Evolutionary conservation across 441 rosid species (phyloP).

Genomic region (Isatis lusitanica): DNA sequence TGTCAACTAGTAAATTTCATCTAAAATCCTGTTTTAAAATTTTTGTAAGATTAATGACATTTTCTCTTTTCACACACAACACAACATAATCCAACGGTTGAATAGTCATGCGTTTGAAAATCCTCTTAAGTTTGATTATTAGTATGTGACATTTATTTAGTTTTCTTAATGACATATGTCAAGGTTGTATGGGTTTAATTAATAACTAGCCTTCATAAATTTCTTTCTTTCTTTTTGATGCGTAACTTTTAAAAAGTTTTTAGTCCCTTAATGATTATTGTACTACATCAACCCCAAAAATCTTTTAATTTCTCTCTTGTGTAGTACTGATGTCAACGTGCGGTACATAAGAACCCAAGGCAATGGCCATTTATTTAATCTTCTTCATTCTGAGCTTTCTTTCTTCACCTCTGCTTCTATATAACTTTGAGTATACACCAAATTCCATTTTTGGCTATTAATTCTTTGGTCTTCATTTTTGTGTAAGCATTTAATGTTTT

Average conservation of each 20-base stretch:
- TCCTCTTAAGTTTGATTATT: background rate
- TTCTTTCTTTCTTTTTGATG: background rate
- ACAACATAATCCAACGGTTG: conserved; percentile 13
- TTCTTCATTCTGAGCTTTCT: conserved; percentile 7
- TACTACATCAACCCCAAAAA: conserved; percentile 23
- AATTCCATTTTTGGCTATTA: background rate
- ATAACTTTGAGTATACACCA: conserved; percentile 4
- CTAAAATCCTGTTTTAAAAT: background rate
- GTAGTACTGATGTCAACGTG: conserved; percentile 40
- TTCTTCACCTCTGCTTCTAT: conserved; percentile 24
- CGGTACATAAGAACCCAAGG: conserved; percentile 29
- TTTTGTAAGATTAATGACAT: background rate
- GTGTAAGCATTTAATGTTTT: conserved; percentile 36
- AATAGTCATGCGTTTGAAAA: conserved; percentile 14
- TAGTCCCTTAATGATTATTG: conserved; percentile 25
- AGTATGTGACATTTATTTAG: background rate
- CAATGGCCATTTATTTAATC: background rate
- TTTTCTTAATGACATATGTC: conserved; percentile 3
- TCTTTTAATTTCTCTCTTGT: background rate
- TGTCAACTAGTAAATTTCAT: background rate
- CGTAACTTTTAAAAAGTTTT: background rate
- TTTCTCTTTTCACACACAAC: background rate
- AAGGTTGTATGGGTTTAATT: background rate
- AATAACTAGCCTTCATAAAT: background rate
- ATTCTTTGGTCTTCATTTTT: conserved; percentile 21